A percentile compares a stretch with the other conserved stretches of the same genome.
Conservation (phyloP, 2,329 filamentous ascomycete species). For the Ophiostoma sp. region DNA sequence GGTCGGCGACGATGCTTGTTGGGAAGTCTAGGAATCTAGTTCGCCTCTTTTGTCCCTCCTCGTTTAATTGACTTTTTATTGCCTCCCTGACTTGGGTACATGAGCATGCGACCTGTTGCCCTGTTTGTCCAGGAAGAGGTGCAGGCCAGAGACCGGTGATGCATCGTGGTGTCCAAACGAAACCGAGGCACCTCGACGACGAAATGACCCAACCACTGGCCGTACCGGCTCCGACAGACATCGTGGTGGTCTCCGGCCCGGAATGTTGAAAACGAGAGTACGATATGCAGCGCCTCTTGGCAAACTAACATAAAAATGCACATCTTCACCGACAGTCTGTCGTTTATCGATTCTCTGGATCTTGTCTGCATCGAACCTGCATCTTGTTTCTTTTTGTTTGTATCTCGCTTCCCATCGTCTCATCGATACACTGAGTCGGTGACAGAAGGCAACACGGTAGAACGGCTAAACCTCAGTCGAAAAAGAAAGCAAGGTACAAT, state of each 20-base stretch:
- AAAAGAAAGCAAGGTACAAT: neutral
- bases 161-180: neutral
- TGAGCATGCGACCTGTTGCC: constrained; percentile 18
- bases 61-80: neutral
- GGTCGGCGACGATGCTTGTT: neutral
- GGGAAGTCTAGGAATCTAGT: neutral
- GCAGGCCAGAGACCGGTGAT: neutral
- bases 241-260: neutral
- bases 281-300: neutral
- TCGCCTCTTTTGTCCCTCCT: neutral
- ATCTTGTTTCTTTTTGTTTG: neutral
- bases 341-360: neutral
- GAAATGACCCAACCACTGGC: neutral
- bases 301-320: neutral
- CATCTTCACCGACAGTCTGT: neutral
- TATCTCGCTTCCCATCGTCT: neutral
- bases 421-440: neutral
- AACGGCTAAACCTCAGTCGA: no score
- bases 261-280: neutral
- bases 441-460: neutral
- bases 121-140: neutral
- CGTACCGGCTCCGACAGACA: neutral
- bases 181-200: neutral
- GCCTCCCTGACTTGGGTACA: neutral
- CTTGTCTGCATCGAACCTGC: no score